Evolutionary conservation across 768 basidiomycete species (phyloP).

Genomic region (Tephrocybe rancida): DNA sequence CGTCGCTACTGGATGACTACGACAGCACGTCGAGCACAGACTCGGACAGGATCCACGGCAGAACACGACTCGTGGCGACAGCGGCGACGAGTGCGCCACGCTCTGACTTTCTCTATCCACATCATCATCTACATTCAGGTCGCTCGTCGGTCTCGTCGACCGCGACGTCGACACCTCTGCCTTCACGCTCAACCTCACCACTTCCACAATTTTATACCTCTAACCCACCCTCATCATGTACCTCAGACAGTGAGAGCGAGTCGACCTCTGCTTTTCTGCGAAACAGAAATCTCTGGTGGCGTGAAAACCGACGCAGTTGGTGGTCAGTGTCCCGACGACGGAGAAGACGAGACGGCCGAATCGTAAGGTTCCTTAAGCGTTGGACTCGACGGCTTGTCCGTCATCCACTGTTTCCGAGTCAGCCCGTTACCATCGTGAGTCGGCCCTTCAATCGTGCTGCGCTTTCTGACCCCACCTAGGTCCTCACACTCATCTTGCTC

Average conservation of each 20-base stretch:
- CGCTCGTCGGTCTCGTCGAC: slow-evolving; percentile 43
- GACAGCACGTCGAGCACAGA: slow-evolving; percentile 48
- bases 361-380: slow-evolving; percentile 54
- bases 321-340: slow-evolving; percentile 57
- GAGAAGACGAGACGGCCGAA: slow-evolving; percentile 49
- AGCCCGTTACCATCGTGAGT: slow-evolving; percentile 79
- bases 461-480: slow-evolving; percentile 34
- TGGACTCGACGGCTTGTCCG: slow-evolving; percentile 58
- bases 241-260: slow-evolving; percentile 67
- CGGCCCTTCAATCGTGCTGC: slow-evolving; percentile 2
- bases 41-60: slow-evolving; percentile 34
- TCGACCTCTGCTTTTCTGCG: slow-evolving; percentile 49
- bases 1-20: slow-evolving; percentile 36
- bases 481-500: slow-evolving; percentile 74
- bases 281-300: slow-evolving; percentile 38
- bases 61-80: slow-evolving; percentile 16
- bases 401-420: slow-evolving; percentile 78
- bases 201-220: slow-evolving; percentile 54
- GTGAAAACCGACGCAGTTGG: slow-evolving; percentile 56
- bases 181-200: slow-evolving; percentile 67
- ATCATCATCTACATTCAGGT: slow-evolving; percentile 35
- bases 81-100: slow-evolving; percentile 21
- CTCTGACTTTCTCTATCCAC: slow-evolving; percentile 35
- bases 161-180: slow-evolving; percentile 51
- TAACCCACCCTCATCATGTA: slow-evolving; percentile 51